These are phyloP conservation scores for Senna siamea DNA, from an alignment of 306 rosid species.

Conservation along the genomic window DNA sequence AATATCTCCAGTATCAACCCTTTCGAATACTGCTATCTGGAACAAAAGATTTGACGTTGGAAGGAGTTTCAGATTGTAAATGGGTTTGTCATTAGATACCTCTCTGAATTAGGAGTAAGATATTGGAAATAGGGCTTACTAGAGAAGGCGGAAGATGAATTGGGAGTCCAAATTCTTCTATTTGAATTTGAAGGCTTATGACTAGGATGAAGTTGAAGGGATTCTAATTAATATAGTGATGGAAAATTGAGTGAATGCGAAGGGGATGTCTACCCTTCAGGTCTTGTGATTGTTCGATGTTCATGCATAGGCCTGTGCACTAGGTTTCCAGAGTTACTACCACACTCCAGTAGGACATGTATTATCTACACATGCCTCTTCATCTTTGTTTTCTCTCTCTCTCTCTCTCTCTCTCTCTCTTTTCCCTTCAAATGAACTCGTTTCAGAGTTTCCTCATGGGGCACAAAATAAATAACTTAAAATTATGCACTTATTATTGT, in stretches of 20 bases:
- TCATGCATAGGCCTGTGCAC: not conserved
- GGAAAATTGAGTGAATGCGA: slow-evolving; percentile 30
- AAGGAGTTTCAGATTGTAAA: not conserved
- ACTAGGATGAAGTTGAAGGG: not conserved
- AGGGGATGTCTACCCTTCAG: slow-evolving; percentile 21
- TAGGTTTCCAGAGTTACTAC: slow-evolving; percentile 21
- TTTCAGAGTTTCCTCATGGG: slow-evolving; percentile 23
- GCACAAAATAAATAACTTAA: not conserved
- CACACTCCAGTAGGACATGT: not conserved
- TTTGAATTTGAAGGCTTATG: not conserved
- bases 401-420: not conserved
- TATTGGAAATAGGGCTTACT: not conserved
- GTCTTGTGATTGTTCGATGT: slow-evolving; percentile 13
- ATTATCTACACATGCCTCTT: not conserved
- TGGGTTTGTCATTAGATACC: not conserved
- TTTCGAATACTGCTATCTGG: not conserved
- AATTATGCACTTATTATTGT: slow-evolving; percentile 20
- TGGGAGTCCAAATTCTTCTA: not conserved
- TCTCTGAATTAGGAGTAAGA: not conserved
- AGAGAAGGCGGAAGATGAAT: not conserved
- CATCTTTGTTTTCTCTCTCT: not conserved
- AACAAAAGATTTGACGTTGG: not conserved
- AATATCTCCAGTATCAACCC: not conserved
- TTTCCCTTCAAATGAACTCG: not conserved
- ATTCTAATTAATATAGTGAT: not conserved